Conservation (phyloP, 495 filamentous ascomycete genomes). For the Aspergillus wentii region DNA sequence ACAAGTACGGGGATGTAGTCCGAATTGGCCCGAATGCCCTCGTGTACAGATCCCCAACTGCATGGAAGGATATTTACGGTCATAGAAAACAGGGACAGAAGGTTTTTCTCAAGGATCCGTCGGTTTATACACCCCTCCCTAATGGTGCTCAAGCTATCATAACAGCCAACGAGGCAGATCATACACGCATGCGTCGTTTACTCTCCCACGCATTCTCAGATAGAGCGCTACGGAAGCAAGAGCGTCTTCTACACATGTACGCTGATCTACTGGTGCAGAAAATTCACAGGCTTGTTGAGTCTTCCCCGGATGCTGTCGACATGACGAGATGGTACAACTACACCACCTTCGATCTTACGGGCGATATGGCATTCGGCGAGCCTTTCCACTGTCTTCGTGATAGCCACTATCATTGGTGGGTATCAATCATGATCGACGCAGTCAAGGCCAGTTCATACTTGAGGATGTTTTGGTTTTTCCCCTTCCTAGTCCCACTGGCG, state of each 20-base stretch:
- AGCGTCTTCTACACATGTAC: conserved; percentile 37
- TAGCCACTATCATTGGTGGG: conserved; percentile 42
- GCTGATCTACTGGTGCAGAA: conserved; percentile 30
- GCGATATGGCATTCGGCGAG: conserved; percentile 42
- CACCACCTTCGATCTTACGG: conserved; percentile 44
- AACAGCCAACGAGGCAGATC: conserved; percentile 36
- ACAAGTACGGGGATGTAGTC: conserved; percentile 49
- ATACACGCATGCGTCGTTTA: conserved; percentile 39
- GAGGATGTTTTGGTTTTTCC: conserved; percentile 26
- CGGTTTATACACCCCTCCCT: conserved; percentile 19
- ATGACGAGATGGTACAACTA: conserved; percentile 34
- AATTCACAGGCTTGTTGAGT: conserved; percentile 16
- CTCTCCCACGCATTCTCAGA: conserved; percentile 48
- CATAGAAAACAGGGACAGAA: conserved; percentile 32
- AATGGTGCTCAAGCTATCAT: conserved; percentile 23
- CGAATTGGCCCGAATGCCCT: conserved; percentile 52
- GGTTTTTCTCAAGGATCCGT: conserved; percentile 29
- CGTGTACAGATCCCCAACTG: conserved; percentile 41
- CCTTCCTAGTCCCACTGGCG: conserved; percentile 23
- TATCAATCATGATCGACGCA: conserved; percentile 25
- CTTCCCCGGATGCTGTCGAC: conserved; percentile 23
- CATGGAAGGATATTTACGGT: conserved; percentile 57
- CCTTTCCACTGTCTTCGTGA: conserved; percentile 44
- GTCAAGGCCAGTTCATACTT: conserved; percentile 27
- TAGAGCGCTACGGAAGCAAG: conserved; percentile 43